Evolutionary conservation across 768 basidiomycete species (phyloP).

Genomic region (Hebeloma cylindrosporum): DNA sequence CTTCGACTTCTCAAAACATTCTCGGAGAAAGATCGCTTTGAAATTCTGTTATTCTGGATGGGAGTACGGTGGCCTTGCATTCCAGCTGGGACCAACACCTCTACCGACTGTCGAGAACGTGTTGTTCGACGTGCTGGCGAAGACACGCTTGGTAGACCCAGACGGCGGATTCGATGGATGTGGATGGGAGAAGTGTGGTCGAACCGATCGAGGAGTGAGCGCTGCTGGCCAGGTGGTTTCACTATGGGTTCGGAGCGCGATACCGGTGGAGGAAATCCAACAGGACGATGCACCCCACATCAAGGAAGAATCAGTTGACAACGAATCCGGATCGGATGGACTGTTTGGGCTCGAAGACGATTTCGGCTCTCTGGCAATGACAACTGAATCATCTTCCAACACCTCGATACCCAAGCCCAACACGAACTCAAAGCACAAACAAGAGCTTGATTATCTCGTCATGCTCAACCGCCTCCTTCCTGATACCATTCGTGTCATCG

Average conservation of each 20-base stretch:
- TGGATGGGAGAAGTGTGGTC: slow-evolving; percentile 87
- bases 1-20: slow-evolving; percentile 68
- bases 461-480: slow-evolving; percentile 89
- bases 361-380: slow-evolving; percentile 36
- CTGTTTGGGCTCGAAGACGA: slow-evolving; percentile 36
- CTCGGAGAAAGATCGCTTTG: slow-evolving; percentile 88
- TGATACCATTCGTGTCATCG: slow-evolving; percentile 83
- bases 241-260: slow-evolving; percentile 82
- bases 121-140: slow-evolving; percentile 76
- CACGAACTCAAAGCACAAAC: slow-evolving; percentile 19
- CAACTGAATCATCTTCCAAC: slow-evolving; percentile 17
- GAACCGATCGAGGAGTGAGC: slow-evolving; percentile 95
- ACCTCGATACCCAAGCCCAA: slow-evolving; percentile 18
- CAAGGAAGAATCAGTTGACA: slow-evolving; percentile 6
- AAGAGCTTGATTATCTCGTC: slow-evolving; percentile 73
- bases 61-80: slow-evolving; percentile 89
- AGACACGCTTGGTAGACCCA: slow-evolving; percentile 74
- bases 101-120: slow-evolving; percentile 91
- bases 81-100: slow-evolving; percentile 67
- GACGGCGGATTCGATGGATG: slow-evolving; percentile 79
- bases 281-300: slow-evolving; percentile 14
- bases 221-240: slow-evolving; percentile 92
- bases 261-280: slow-evolving; percentile 30
- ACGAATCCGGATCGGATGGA: background rate
- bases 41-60: slow-evolving; percentile 92